Evolutionary conservation across 768 basidiomycete genomes (phyloP).

Genomic region (Crucibulum laeve): DNA sequence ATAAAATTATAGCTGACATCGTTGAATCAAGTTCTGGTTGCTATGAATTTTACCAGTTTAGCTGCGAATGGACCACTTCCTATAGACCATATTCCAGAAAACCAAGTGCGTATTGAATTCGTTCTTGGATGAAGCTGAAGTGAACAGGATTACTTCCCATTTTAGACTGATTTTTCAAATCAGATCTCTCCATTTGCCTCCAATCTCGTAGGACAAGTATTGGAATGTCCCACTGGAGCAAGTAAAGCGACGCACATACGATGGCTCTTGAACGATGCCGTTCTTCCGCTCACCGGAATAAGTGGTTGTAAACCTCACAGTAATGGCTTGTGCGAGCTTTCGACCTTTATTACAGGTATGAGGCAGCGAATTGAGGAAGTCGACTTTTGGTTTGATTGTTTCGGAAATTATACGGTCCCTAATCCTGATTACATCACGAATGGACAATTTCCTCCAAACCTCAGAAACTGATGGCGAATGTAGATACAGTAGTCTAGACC

Average conservation of each 20-base stretch:
- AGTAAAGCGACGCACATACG: constrained; percentile 45
- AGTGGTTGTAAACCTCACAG: constrained; percentile 51
- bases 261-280: constrained; percentile 71
- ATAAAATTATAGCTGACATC: constrained; percentile 2
- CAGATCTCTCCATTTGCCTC: constrained; percentile 29
- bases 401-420: constrained; percentile 42
- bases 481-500: too few relatives aligned
- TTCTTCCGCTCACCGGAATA: constrained; percentile 63
- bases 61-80: constrained; percentile 61
- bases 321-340: constrained; percentile 62
- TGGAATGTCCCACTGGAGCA: constrained; percentile 25
- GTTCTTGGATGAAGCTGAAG: constrained; percentile 43
- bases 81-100: constrained; percentile 49
- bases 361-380: constrained; percentile 50
- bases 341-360: constrained; percentile 56
- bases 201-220: constrained; percentile 44
- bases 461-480: too few relatives aligned
- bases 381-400: constrained; percentile 64
- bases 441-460: constrained; percentile 23
- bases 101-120: constrained; percentile 46
- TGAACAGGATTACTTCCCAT: constrained; percentile 26
- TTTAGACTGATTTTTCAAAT: constrained; percentile 31
- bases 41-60: constrained; percentile 68
- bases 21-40: constrained; percentile 47
- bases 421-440: constrained; percentile 34